phyloP scores from a whole-genome alignment of 2,329 filamentous ascomycete genomes.

The Claviceps humidiphila region DNA sequence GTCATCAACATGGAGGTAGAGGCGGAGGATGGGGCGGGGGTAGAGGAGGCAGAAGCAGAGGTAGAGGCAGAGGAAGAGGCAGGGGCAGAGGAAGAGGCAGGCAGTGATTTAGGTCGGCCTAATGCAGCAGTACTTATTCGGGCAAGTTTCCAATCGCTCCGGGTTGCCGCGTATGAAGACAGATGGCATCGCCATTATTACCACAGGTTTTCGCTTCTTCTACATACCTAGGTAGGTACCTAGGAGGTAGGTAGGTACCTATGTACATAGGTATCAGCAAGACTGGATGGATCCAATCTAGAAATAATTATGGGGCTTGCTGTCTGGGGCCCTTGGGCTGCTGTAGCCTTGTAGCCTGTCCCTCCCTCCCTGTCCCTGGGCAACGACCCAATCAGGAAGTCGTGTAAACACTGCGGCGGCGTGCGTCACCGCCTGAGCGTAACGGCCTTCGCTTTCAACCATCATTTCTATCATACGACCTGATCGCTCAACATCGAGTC shows the following conservation, averaged over 20 bases:
- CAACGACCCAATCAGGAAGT: slow-evolving; percentile 8
- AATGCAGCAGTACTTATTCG: background rate
- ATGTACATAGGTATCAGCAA: too few species aligned
- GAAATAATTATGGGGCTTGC: too few species aligned
- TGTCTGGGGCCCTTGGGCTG: background rate
- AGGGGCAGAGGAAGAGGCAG: background rate
- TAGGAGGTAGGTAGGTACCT: too few species aligned
- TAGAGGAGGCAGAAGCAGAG: slow-evolving; percentile 1
- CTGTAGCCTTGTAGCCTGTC: too few species aligned
- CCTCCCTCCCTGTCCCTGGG: background rate
- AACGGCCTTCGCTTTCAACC: background rate
- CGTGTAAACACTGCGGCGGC: slow-evolving; percentile 4
- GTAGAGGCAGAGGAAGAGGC: background rate
- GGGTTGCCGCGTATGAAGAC: too few species aligned
- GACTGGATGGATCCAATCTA: too few species aligned
- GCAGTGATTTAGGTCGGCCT: background rate
- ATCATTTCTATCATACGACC: slow-evolving; percentile 1
- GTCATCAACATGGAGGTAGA: slow-evolving; percentile 7
- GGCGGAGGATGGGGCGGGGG: background rate
- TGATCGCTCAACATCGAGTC: background rate
- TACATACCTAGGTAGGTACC: too few species aligned
- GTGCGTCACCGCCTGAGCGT: slow-evolving; percentile 2
- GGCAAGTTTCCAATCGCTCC: too few species aligned
- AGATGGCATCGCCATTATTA: too few species aligned
- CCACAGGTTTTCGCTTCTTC: too few species aligned